These are phyloP conservation scores for Paspalum vaginatum DNA, from an alignment of 176 grass and related monocot species.

Conservation along the genomic window DNA sequence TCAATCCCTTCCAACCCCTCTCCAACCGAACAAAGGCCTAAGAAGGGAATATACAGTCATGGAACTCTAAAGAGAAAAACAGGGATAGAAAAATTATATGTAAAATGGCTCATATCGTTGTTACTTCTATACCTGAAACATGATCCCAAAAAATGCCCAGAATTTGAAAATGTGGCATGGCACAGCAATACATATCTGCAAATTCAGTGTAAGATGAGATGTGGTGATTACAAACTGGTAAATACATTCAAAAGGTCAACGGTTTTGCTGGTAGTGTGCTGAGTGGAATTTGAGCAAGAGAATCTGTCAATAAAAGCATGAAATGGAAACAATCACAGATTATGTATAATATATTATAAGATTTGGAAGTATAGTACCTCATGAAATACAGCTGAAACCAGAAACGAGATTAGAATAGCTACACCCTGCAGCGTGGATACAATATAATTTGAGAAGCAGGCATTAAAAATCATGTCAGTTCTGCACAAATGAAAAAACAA, in stretches of 20 bases:
- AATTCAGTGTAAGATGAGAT: slow-evolving; percentile 33
- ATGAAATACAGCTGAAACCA: slow-evolving; percentile 92
- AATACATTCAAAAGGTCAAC: slow-evolving; percentile 1
- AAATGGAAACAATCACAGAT: slow-evolving; percentile 28
- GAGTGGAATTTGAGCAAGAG: slow-evolving; percentile 11
- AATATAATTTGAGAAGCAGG: slow-evolving; percentile 20
- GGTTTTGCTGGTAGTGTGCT: neutral
- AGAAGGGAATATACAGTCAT: no score
- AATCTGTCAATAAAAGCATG: slow-evolving; percentile 19
- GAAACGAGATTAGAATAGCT: slow-evolving; percentile 86
- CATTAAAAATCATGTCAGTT: slow-evolving; percentile 14
- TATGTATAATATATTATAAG: neutral
- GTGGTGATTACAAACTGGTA: neutral
- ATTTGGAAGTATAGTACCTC: slow-evolving; percentile 66
- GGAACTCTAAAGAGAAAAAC: neutral
- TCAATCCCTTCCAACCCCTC: no score
- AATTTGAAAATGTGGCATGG: slow-evolving; percentile 97
- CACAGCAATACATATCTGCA: slow-evolving; percentile 85
- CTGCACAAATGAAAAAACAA: slow-evolving; percentile 7
- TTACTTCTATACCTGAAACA: slow-evolving; percentile 70
- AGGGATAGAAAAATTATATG: neutral
- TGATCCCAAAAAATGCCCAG: slow-evolving; percentile 95
- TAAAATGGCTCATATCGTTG: neutral
- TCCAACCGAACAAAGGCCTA: no score
- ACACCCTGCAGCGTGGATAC: slow-evolving; percentile 67